Evolutionary conservation across 148 eudicot genomes (phyloP), one percentile per base, ranked within the genome.

Genomic region (Rhododendron kiyosumense): DNA sequence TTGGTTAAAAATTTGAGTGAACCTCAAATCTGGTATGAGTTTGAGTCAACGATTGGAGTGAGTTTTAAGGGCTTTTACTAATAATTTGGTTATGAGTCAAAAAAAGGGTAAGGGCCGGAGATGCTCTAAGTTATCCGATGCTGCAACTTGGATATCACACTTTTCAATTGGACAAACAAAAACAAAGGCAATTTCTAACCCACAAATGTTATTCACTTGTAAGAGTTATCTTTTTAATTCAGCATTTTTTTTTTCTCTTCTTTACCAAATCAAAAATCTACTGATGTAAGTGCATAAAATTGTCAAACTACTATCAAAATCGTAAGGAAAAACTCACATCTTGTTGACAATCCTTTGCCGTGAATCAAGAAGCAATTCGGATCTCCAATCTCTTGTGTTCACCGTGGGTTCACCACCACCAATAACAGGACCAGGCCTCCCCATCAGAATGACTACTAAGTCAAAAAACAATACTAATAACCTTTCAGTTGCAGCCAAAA

Each of bases 311-410:
- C 14, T 49, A 49, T 7, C 1, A 49, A 10, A 49, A 46, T 10
- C 48, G 18, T 46, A n/a, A 18, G 54, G 10, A 84, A 49, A 43
- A 73, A 34, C 92, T 86, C 85, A 93, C 94, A 94, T 93, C 89
- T 91, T 92, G 69, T 88, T 90, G 78, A 90, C 88, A 51, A 90
- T 91, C 87, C 91, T 86, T 77, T 93, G 91, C 17, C 94, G 89
- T 1, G 92, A 85, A 36, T 89, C 93, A 0, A 89, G 49, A 57
- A 61, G 91, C 43, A 94, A 83, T 81, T 90, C 93, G 81, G 65
- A 88, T 87, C 94, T 90, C 97, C 97, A 94, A 84, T 94, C 91
- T 24, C 88, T 91, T 17, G 86, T 84, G 28, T 92, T 93, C 88
- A 91, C 85, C 12, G 90, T 81, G 28, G 85, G 90, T 49, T 89